Percentiles rank a stretch among this genome's conserved stretches.
These are phyloP conservation scores for Fusarium gaditjirri DNA, from an alignment of 2,329 filamentous ascomycete genomes.

Conservation along the genomic window DNA sequence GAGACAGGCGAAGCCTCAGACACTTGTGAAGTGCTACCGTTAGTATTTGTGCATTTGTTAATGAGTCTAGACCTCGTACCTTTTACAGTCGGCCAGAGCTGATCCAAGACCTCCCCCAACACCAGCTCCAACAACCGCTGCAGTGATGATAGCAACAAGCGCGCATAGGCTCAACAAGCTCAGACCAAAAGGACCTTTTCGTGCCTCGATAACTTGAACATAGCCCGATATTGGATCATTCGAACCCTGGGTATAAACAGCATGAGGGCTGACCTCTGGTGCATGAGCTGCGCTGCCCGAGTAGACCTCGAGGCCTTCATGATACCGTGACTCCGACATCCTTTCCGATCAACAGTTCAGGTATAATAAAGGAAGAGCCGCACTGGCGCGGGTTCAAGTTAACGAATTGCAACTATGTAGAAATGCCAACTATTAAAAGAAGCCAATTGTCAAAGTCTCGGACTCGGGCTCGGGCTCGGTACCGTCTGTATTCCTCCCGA, in stretches of 20 bases:
- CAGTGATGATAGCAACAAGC: not conserved
- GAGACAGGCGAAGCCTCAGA: not conserved
- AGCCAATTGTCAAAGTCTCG: not conserved
- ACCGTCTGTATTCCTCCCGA: not conserved
- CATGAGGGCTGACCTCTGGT: not conserved
- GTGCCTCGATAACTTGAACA: not conserved
- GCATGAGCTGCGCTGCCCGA: conserved; percentile 8
- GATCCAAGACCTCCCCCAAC: conserved; percentile 26
- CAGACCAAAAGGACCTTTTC: not conserved
- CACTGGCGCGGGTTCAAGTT: accelerated
- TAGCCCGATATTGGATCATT: not conserved
- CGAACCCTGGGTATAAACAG: not conserved
- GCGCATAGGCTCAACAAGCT: not conserved
- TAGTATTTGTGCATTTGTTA: not conserved
- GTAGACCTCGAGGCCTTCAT: conserved; percentile 14
- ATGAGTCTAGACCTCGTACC: not conserved
- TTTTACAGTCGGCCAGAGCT: conserved; percentile 11
- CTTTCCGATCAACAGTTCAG: not conserved
- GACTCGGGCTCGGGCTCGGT: not conserved
- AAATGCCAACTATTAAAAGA: not conserved
- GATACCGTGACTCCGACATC: not conserved
- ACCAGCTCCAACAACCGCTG: conserved; percentile 6
- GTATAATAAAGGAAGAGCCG: not conserved
- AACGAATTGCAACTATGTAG: not conserved
- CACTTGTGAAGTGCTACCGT: not conserved